phyloP scores from a whole-genome alignment of 106 monocot species.

The Vanilla planifolia region DNA sequence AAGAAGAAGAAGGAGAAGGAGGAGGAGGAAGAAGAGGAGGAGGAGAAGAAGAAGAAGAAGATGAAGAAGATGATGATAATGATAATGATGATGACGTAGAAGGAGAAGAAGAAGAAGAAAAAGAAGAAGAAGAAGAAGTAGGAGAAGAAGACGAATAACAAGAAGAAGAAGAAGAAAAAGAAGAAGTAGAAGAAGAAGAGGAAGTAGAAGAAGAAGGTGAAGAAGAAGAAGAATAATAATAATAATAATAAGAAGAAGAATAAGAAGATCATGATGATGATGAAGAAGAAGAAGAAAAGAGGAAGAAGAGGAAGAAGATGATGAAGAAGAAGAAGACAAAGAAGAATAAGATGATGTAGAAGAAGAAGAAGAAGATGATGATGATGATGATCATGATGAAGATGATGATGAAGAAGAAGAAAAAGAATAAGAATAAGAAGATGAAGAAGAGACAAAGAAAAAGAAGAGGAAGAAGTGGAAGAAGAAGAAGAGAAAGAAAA shows the following conservation, averaged over 20 bases:
- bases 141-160: too few species aligned
- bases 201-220: too few species aligned
- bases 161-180: background rate
- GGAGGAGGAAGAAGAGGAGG: too few species aligned
- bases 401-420: background rate
- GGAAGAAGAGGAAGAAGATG: background rate
- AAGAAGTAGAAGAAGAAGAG: background rate
- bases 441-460: too few species aligned
- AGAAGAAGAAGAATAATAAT: too few species aligned
- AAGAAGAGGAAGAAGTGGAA: background rate
- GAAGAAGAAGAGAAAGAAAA: background rate
- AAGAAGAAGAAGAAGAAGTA: background rate
- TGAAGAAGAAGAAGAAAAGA: background rate
- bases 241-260: too few species aligned
- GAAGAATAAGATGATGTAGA: too few species aligned
- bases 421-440: too few species aligned
- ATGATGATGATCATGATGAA: background rate
- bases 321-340: too few species aligned
- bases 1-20: too few species aligned
- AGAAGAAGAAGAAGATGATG: background rate
- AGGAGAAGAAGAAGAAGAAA: background rate
- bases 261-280: background rate
- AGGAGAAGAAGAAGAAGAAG: too few species aligned
- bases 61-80: background rate
- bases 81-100: too few species aligned